Evolutionary conservation across 2,329 filamentous ascomycete genomes (phyloP), one percentile per base, ranked within the genome.

Genomic region (Arthrobotrys entomopaga): DNA sequence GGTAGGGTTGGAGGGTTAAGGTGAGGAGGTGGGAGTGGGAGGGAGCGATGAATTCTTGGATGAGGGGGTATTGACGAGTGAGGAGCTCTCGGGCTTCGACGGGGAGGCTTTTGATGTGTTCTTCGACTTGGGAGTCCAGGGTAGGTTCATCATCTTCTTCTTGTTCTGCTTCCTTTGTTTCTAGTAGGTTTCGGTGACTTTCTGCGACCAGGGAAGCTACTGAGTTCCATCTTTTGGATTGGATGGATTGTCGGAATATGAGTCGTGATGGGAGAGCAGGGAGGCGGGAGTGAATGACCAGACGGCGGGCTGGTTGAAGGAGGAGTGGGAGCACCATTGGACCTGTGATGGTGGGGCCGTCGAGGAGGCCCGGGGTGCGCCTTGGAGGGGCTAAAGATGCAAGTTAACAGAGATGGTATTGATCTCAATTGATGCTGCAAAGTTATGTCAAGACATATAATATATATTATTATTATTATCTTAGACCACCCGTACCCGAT

Each of bases 21-120:
- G 85, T 84, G 53, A 96, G 86, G 52, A 91, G 87, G 81, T 89
- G 84, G 0, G 88, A 89, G 26, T 84, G 86, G 65, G 86, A 88
- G 0, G 88, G 86, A 38, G 86, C 84, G 73, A 90, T 81, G 78
- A 87, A 85, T 77, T 89, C 87, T 79, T 84, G 84, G 65, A 84
- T 81, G 53, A 84, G 80, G 0, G 83, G 83, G 53, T 63, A 74
- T 19, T 67, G 22, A 2, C 70, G 70, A 26, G 34, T n/a, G 50
- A 74, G 63, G 22, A 85, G 84, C 79, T 79, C 78, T 81, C 79
- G 78, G 78, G 83, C 85, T 84, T 85, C 84, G 83, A 76, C 78
- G 82, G 82, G 84, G 83, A 84, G 83, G 79, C 76, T 76, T 65
- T 54, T 54, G 52, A 78, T 75, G 78, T 64, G 74, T 79, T 80